Base-by-base conservation (phyloP, 345 rosid species). In the Melaleuca alternifolia region DNA sequence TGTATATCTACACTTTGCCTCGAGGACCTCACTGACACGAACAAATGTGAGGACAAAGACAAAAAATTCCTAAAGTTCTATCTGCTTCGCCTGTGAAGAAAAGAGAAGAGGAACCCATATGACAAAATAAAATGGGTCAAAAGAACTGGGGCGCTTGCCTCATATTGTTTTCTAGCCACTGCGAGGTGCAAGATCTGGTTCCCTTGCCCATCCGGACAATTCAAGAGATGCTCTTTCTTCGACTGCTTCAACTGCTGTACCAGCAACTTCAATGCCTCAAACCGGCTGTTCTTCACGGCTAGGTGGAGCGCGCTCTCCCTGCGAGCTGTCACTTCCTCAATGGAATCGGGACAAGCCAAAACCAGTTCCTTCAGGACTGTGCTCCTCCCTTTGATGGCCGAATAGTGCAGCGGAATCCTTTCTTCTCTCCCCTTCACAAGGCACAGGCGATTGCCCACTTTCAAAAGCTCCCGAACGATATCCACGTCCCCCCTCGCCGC, bases 401-500 rank as follows among this genome's bases (percentile, higher is more conserved):
- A 89, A 53, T 85, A 89, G 83, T 92, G 93, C 86, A 91, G 91
- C 11, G 93, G 87, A 83, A 90, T 84, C 88, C 65, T 89, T 24
- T 89, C 87, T 4, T 92, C 92, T 86, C 89, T 90, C 41, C 93
- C 92, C 86, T 92, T 91, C 83, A 91, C 76, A 51, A 88, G 89
- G 54, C 92, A 90, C 14, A 91, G 86, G 50, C 87, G 86, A 84
- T 51, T 20, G 5, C 90, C 89, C 52, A 88, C 56, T 86, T 85
- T 89, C 84, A 91, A 44, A 57, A 92, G 83, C 84, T 85, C 91
- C 84, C 52, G 85, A 26, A 88, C 88, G 21, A 87, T 28, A 23
- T 86, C 91, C 11, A 82, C 28, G 26, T 90, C 89, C 24, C 91
- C 91, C 71, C 77, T 88, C 0, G 88, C 86, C 21, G 88, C 82